A percentile compares a stretch with the other conserved stretches of the same genome.
Conservation (phyloP, 768 basidiomycete species). For the Termitomyces sp. region DNA sequence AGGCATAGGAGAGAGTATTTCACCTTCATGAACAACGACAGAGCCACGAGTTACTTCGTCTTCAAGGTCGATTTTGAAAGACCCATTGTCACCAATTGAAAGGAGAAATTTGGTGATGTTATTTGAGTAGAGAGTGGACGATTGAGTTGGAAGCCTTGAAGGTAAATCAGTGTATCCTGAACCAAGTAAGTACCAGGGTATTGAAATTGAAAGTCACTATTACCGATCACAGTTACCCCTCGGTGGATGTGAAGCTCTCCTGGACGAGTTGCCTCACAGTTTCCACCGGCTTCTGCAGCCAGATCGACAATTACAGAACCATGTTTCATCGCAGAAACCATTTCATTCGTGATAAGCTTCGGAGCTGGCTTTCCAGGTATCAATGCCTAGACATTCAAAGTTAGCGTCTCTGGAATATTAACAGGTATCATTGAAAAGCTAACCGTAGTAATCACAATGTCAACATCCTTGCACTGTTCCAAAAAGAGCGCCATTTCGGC, state of each 20-base stretch:
- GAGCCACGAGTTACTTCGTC: constrained; percentile 86
- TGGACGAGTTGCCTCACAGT: constrained; percentile 77
- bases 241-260: constrained; percentile 63
- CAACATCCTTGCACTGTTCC: constrained; percentile 85
- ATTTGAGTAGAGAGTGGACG: constrained; percentile 86
- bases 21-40: constrained; percentile 65
- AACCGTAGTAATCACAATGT: constrained; percentile 84
- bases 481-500: constrained; percentile 87
- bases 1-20: constrained; percentile 59
- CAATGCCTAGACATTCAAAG: constrained; percentile 44
- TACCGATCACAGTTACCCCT: constrained; percentile 83
- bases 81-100: constrained; percentile 62
- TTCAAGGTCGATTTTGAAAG: constrained; percentile 61
- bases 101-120: constrained; percentile 88
- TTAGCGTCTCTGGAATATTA: background rate
- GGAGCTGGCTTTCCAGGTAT: constrained; percentile 87
- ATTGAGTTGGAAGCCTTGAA: constrained; percentile 85
- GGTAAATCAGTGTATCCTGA: constrained; percentile 80
- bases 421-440: constrained; percentile 10
- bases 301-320: constrained; percentile 86
- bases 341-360: constrained; percentile 77
- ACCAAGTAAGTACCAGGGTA: background rate
- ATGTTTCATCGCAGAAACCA: constrained; percentile 89
- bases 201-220: background rate
- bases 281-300: constrained; percentile 87